phyloP scores from a whole-genome alignment of 1,284 basidiomycete genomes.

The Meripilus lineatus region DNA sequence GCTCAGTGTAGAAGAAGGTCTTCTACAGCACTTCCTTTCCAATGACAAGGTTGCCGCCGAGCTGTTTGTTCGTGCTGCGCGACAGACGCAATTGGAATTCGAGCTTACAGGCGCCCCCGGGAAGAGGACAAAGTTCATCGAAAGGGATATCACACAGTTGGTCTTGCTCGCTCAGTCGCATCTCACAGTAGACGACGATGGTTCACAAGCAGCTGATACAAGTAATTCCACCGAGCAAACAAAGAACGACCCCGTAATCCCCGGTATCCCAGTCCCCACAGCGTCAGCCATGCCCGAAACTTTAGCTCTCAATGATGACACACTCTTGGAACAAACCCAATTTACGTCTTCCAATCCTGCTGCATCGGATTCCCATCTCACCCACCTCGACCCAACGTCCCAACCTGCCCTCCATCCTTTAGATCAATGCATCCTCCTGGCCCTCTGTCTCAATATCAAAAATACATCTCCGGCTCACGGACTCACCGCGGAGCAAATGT shows the following conservation, averaged over 20 bases:
- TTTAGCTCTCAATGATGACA: conserved; percentile 91
- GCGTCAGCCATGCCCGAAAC: conserved; percentile 61
- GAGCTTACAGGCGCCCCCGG: conserved; percentile 93
- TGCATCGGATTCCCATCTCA: conserved; percentile 40
- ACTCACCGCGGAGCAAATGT: conserved; percentile 86
- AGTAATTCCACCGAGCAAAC: conserved; percentile 19
- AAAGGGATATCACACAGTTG: conserved; percentile 82
- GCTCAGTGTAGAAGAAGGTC: conserved; percentile 76
- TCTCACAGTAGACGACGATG: conserved; percentile 35
- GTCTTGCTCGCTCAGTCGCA: conserved; percentile 90
- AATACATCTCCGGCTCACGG: conserved; percentile 86
- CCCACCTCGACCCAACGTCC: conserved; percentile 73
- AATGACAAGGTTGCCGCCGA: conserved; percentile 80
- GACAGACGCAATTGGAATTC: conserved; percentile 78
- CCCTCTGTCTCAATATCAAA: conserved; percentile 85
- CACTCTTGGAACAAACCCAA: conserved; percentile 89
- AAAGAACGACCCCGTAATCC: conserved; percentile 2
- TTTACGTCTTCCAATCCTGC: conserved; percentile 63
- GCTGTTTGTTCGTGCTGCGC: conserved; percentile 77
- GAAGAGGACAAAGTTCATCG: conserved; percentile 93
- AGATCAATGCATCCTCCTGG: conserved; percentile 87
- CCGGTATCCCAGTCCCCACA: conserved; percentile 9
- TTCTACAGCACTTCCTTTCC: conserved; percentile 70
- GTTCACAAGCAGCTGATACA: conserved; percentile 16
- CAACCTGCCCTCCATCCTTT: conserved; percentile 88